Percentiles rank a stretch among this genome's conserved stretches.
These are phyloP conservation scores for Cicer chorassanicum DNA, from an alignment of 306 rosid genomes.

Conservation along the genomic window DNA sequence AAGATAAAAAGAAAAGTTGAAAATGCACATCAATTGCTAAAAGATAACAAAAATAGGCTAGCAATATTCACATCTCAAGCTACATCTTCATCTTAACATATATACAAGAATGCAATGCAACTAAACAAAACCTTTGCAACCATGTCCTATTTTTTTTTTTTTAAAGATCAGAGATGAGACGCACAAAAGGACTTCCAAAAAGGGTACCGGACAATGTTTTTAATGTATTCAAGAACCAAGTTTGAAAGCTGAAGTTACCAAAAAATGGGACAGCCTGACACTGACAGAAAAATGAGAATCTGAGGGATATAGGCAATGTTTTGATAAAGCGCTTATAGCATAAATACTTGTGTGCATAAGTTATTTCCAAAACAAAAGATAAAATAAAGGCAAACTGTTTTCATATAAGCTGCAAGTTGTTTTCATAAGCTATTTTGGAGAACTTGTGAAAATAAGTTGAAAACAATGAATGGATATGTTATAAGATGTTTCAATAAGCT, in stretches of 20 bases:
- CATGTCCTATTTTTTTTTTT: background rate
- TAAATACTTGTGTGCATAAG: no score
- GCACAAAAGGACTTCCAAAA: slow-evolving; percentile 4
- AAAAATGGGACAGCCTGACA: background rate
- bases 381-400: no score
- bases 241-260: slow-evolving; percentile 13
- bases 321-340: no score
- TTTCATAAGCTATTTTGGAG: no score
- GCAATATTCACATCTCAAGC: slow-evolving; percentile 22
- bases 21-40: slow-evolving; percentile 17
- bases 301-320: background rate
- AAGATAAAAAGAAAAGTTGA: background rate
- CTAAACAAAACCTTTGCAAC: slow-evolving; percentile 21
- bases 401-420: no score
- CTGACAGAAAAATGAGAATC: slow-evolving; percentile 1
- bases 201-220: slow-evolving; percentile 1
- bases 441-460: no score
- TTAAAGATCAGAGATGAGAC: slow-evolving; percentile 1
- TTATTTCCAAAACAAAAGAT: no score
- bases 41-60: slow-evolving; percentile 2
- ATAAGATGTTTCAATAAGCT: no score
- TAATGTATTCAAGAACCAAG: slow-evolving; percentile 3
- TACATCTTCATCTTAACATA: slow-evolving; percentile 4
- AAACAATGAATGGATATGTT: no score
- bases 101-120: slow-evolving; percentile 14